Base-by-base conservation (phyloP, 306 rosid species). In the Cucurbita argyrosperma region DNA sequence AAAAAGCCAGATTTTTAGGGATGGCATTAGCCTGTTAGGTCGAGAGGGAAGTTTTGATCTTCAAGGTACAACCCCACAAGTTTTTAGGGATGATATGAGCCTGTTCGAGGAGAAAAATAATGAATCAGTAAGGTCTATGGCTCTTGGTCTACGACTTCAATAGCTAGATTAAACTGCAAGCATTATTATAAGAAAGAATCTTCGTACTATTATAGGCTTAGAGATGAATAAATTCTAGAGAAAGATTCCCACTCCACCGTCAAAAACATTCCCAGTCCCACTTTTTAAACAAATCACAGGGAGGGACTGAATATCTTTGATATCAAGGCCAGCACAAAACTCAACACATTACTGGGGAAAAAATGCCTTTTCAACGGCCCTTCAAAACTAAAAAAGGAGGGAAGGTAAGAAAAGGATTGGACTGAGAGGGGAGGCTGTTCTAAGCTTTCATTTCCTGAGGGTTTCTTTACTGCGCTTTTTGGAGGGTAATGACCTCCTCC, bases 401-500 rank as follows among this genome's bases (percentile, higher is more conserved):
- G 56, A 47, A 46, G 57, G 56, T 21, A 47, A 68, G 56, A 45
- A 45, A 18, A 21, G 53, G 73, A 19, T 65, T 9, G 16, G 53
- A 18, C 23, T 40, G 55, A 67, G 43, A 68, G 5, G 21, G 74
- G 57, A 45, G 58, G 74, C 74, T 45, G 45, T 66, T 66, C 4
- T 45, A 21, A 66, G 54, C 72, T 43, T 66, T 66, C 54, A 68
- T 46, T 68, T 68, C 49, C 8, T 4, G 57, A 14, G 74, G 49
- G 21, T 47, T 18, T 68, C 73, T 68, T 68, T 68, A 68, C 73
- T 68, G 73, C 57, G 73, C 73, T 56, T 68, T 68, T 68, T 68
- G 57, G 56, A 68, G 57, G 72, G n/a, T 0, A 66, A 66, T 45
- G 53, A 6, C n/a, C 51, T 64, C 72, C 72, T 68, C 72, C 72